Conservation (phyloP, 1,284 basidiomycete genomes). For the Puccinia coronata region DNA sequence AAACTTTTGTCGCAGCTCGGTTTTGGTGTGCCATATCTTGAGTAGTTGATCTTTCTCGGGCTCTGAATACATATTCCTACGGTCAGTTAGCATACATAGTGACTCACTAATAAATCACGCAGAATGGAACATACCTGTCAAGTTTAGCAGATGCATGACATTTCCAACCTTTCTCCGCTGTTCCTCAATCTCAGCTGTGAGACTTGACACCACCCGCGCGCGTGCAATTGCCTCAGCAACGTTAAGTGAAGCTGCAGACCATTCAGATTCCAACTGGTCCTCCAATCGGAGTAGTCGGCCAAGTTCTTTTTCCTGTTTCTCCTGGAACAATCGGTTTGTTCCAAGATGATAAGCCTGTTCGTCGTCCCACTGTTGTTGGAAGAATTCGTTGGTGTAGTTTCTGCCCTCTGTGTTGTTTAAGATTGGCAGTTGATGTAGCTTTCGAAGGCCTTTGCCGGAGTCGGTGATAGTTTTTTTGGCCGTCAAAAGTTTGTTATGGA, state of each 20-base stretch:
- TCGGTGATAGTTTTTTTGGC: no score
- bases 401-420: not conserved
- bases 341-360: not conserved
- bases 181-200: no score
- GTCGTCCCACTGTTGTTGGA: not conserved
- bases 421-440: not conserved
- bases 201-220: no score
- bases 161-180: no score
- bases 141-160: no score
- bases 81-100: no score
- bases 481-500: no score
- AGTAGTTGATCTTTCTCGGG: not conserved
- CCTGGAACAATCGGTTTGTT: not conserved
- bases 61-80: no score
- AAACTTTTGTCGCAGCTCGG: not conserved
- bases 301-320: not conserved
- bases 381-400: not conserved
- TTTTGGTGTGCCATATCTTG: conserved; percentile 7
- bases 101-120: no score
- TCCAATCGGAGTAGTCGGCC: not conserved
- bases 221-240: no score
- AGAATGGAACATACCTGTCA: no score
- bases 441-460: not conserved
- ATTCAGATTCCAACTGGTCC: not conserved
- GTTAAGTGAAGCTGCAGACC: not conserved